Percentiles rank a stretch among this genome's conserved stretches.
These are phyloP conservation scores for Zymoseptoria passerinii DNA, from an alignment of 2,329 filamentous ascomycete genomes.

Conservation along the genomic window DNA sequence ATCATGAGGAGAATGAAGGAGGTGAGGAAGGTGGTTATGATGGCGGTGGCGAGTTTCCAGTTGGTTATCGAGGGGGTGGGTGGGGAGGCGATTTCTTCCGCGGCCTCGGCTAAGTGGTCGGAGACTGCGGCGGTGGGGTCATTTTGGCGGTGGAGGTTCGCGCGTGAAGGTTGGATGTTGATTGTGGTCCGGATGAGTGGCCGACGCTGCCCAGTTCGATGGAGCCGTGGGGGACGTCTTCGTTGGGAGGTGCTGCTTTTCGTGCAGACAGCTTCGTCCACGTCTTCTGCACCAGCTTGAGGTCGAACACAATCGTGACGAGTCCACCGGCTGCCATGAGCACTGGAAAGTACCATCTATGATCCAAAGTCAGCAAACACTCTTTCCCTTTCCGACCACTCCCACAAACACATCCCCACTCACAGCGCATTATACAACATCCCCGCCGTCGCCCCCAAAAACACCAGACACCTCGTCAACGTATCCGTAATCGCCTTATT, in stretches of 20 bases:
- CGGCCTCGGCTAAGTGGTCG: neutral
- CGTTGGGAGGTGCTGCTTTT: neutral
- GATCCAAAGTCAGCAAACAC: neutral
- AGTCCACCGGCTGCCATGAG: slow-evolving; percentile 52
- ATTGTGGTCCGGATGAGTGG: neutral
- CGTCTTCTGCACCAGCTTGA: neutral
- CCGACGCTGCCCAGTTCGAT: neutral
- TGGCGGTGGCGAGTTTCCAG: slow-evolving; percentile 29
- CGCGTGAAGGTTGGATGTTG: neutral
- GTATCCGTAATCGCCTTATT: slow-evolving; percentile 60
- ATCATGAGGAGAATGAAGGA: slow-evolving; percentile 51
- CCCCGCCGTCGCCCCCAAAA: slow-evolving; percentile 55
- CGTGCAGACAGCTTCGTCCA: neutral
- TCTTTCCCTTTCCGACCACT: too few relatives aligned
- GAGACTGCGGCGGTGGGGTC: neutral
- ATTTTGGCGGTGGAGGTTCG: neutral
- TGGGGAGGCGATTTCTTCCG: neutral
- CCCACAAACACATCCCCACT: neutral
- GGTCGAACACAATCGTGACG: slow-evolving; percentile 49
- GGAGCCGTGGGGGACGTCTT: neutral
- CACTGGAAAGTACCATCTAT: slow-evolving; percentile 62
- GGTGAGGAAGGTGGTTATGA: slow-evolving; percentile 43
- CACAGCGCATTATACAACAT: slow-evolving; percentile 58
- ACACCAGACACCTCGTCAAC: slow-evolving; percentile 55
- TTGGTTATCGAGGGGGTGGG: neutral